phyloP scores from a whole-genome alignment of 139 green algal species.

The Chlorella sp. region DNA sequence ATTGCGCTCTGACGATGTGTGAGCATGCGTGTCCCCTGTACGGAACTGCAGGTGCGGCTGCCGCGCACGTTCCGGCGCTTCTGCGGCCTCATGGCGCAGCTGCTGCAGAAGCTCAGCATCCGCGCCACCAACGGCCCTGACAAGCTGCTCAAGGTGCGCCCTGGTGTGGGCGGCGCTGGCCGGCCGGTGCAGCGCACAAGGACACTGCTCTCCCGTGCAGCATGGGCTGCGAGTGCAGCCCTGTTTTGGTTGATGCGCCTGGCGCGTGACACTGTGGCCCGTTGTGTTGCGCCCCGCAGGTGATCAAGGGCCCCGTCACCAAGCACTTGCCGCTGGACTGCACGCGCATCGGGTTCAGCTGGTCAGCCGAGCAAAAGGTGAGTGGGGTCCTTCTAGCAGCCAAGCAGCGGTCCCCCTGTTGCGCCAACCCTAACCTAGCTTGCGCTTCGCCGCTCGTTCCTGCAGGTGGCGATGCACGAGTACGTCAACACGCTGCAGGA shows the following conservation, averaged over 20 bases:
- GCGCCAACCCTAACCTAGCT: no score
- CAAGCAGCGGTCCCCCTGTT: no score
- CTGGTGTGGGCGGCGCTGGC: no score
- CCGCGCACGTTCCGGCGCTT: slow-evolving; percentile 95
- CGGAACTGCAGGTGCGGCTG: slow-evolving; percentile 64
- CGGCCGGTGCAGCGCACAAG: no score
- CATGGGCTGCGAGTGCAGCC: no score
- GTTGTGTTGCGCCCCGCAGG: slow-evolving; percentile 31
- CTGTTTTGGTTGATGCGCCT: no score
- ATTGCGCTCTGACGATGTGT: no score
- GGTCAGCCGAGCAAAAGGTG: slow-evolving; percentile 34
- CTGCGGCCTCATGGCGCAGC: slow-evolving; percentile 90
- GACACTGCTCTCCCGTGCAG: no score
- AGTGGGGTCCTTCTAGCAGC: no score
- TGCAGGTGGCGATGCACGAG: slow-evolving; percentile 43
- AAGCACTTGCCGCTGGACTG: slow-evolving; percentile 68
- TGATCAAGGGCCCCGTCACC: slow-evolving; percentile 86
- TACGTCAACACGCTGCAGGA: slow-evolving; percentile 38
- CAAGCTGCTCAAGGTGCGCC: slow-evolving; percentile 93
- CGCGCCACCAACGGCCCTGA: slow-evolving; percentile 89
- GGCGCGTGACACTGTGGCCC: no score
- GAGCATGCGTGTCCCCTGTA: no score
- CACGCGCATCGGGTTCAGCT: slow-evolving; percentile 77
- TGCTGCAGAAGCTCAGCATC: slow-evolving; percentile 98
- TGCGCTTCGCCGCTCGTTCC: background rate